phyloP scores from a whole-genome alignment of 805 yeast species.

The Metschnikowia henanensis region DNA sequence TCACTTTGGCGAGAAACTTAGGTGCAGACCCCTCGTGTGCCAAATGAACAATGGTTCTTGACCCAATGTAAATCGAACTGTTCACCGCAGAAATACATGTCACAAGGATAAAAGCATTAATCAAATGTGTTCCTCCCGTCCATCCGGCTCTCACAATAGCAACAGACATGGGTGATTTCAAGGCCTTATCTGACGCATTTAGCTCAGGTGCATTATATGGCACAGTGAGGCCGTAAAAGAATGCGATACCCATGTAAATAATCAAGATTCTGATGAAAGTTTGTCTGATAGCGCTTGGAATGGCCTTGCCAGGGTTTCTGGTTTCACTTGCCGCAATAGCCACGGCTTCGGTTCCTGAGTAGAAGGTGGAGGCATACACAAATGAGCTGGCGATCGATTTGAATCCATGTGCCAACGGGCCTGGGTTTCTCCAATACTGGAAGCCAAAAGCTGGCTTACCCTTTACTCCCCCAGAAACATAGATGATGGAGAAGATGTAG shows the following conservation, averaged over 20 bases:
- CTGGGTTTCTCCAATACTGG: conserved; percentile 45
- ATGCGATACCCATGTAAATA: conserved; percentile 53
- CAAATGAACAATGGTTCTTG: conserved; percentile 64
- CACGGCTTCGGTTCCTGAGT: conserved; percentile 56
- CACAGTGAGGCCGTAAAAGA: conserved; percentile 59
- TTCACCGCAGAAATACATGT: conserved; percentile 71
- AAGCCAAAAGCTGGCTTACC: conserved; percentile 40
- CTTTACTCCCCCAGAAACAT: conserved; percentile 45
- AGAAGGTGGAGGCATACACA: conserved; percentile 59
- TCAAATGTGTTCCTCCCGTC: conserved; percentile 47
- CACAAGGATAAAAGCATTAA: conserved; percentile 61
- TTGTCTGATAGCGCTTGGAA: conserved; percentile 58
- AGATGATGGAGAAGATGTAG: conserved; percentile 50
- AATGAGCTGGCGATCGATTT: conserved; percentile 57
- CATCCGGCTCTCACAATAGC: conserved; percentile 43
- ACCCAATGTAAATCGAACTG: conserved; percentile 66
- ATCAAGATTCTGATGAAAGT: conserved; percentile 54
- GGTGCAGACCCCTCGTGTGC: conserved; percentile 65
- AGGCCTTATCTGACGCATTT: conserved; percentile 32
- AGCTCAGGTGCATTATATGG: conserved; percentile 55
- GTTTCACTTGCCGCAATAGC: conserved; percentile 64
- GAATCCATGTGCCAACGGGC: conserved; percentile 47
- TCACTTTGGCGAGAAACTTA: conserved; percentile 48
- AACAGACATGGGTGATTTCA: conserved; percentile 44
- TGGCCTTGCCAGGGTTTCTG: conserved; percentile 54